These are phyloP conservation scores for Arachnomyces sp. DNA, from an alignment of 2,329 filamentous ascomycete genomes.

Conservation along the genomic window DNA sequence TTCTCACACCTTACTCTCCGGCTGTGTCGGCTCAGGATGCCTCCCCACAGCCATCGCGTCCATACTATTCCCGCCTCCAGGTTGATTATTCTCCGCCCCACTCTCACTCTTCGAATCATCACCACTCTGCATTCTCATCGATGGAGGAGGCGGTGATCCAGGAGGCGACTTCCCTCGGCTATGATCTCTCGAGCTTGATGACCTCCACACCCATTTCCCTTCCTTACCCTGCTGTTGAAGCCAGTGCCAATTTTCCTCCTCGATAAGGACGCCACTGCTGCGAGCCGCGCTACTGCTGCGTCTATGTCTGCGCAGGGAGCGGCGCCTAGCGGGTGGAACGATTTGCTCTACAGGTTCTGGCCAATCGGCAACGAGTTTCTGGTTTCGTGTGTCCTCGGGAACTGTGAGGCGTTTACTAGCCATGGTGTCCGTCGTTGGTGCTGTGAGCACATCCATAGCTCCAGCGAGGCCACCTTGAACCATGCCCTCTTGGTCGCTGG, in stretches of 20 bases:
- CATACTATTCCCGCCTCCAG: background rate
- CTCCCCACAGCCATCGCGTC: background rate
- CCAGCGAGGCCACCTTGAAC: constrained; percentile 15
- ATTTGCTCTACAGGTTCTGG: constrained; percentile 3
- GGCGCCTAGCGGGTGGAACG: constrained; percentile 5
- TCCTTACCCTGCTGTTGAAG: constrained; percentile 15
- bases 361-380: constrained; percentile 4
- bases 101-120: background rate
- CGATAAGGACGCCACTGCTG: constrained; percentile 16
- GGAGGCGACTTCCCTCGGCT: constrained; percentile 1
- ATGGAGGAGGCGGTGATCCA: too few relatives aligned
- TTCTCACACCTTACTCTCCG: background rate
- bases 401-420: constrained; percentile 5
- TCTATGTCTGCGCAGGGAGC: constrained; percentile 4
- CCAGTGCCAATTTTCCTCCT: constrained; percentile 21
- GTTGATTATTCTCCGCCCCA: background rate
- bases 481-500: constrained; percentile 7
- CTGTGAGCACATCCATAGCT: constrained; percentile 13
- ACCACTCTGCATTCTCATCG: background rate
- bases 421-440: constrained; percentile 10
- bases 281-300: constrained; percentile 13
- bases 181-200: constrained; percentile 9
- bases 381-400: constrained; percentile 2
- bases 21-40: too few relatives aligned
- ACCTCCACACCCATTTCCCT: constrained; percentile 16